Evolutionary conservation across 306 rosid genomes (phyloP).

Genomic region (Begonia fuchsioides): DNA sequence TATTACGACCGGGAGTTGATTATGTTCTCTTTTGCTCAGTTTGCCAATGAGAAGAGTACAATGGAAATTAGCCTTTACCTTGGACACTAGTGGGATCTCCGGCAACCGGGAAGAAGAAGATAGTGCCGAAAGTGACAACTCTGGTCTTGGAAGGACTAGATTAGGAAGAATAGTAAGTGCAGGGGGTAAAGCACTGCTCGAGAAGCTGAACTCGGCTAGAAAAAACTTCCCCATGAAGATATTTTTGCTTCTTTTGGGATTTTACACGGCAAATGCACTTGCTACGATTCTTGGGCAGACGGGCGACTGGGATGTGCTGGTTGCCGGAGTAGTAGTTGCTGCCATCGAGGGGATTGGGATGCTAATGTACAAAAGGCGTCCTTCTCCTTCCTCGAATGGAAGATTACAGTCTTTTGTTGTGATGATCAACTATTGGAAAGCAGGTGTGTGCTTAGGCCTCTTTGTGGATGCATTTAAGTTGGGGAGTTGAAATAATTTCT

Average conservation of each 20-base stretch:
- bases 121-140: slow-evolving; percentile 28
- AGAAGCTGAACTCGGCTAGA: slow-evolving; percentile 70
- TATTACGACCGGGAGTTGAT: slow-evolving; percentile 12
- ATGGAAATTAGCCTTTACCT: slow-evolving; percentile 57
- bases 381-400: slow-evolving; percentile 27
- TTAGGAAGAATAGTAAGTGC: slow-evolving; percentile 79
- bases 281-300: slow-evolving; percentile 99
- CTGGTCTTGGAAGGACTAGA: slow-evolving; percentile 65
- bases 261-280: slow-evolving; percentile 93
- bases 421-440: slow-evolving; percentile 89
- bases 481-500: slow-evolving; percentile 41
- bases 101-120: slow-evolving; percentile 52
- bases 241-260: slow-evolving; percentile 85
- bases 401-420: slow-evolving; percentile 59
- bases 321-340: slow-evolving; percentile 89
- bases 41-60: slow-evolving; percentile 30
- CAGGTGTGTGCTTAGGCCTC: slow-evolving; percentile 93
- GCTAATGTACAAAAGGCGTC: slow-evolving; percentile 67
- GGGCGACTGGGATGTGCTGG: slow-evolving; percentile 93
- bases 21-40: slow-evolving; percentile 30
- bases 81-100: slow-evolving; percentile 70
- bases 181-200: slow-evolving; percentile 69
- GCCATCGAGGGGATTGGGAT: slow-evolving; percentile 91
- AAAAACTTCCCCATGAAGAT: slow-evolving; percentile 77
- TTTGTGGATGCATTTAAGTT: slow-evolving; percentile 94